Percentiles rank a stretch among this genome's conserved stretches.
These are phyloP conservation scores for Aspergillus quadrilineatus DNA, from an alignment of 2,329 filamentous ascomycete genomes.

Conservation along the genomic window DNA sequence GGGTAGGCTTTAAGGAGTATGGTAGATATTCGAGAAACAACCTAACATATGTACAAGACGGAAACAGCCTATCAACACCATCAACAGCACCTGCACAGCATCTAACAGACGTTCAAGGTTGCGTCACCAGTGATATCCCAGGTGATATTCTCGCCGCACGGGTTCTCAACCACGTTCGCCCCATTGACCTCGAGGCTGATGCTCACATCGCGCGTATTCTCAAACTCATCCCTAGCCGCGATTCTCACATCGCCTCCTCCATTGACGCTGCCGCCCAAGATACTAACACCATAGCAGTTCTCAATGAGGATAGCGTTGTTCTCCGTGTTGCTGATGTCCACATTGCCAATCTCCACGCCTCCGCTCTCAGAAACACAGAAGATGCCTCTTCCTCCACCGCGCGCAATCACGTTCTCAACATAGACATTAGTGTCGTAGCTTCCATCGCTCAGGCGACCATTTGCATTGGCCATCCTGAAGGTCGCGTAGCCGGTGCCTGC, in stretches of 20 bases:
- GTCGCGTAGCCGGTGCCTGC: constrained; percentile 13
- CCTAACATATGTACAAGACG: no score
- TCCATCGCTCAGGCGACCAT: constrained; percentile 9
- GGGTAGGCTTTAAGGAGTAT: no score
- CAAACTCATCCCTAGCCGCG: constrained; percentile 13
- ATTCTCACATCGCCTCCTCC: constrained; percentile 13
- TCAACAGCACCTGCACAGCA: no score
- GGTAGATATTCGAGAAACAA: no score
- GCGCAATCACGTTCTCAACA: constrained; percentile 12
- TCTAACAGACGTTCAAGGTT: constrained; percentile 8
- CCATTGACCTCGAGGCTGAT: constrained; percentile 10
- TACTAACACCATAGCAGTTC: constrained; percentile 15
- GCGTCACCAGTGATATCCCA: constrained; percentile 16
- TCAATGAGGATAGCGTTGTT: constrained; percentile 17
- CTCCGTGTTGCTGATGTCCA: constrained; percentile 10
- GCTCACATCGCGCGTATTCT: constrained; percentile 7
- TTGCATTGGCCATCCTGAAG: constrained; percentile 14
- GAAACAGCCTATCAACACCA: no score
- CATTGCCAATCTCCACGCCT: constrained; percentile 8
- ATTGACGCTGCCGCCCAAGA: constrained; percentile 8
- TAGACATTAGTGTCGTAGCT: constrained; percentile 14
- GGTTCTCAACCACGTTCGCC: constrained; percentile 8
- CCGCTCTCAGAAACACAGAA: constrained; percentile 16
- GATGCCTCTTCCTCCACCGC: constrained; percentile 13
- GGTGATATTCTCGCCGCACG: constrained; percentile 14